These are phyloP conservation scores for Corynespora cassiicola DNA, from an alignment of 2,329 filamentous ascomycete genomes.

Conservation along the genomic window DNA sequence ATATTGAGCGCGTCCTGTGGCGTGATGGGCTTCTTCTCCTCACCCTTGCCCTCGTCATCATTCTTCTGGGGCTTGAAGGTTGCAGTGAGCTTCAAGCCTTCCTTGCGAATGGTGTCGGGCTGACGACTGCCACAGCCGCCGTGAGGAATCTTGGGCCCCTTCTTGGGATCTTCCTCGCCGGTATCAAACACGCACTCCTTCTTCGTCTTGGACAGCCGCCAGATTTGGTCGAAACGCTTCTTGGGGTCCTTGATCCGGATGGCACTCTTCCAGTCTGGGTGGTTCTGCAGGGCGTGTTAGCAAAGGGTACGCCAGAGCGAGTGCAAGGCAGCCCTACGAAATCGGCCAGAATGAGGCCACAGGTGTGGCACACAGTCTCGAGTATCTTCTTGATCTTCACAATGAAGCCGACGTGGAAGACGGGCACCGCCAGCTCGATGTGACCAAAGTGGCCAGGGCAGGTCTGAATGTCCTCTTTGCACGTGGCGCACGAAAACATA, in stretches of 20 bases:
- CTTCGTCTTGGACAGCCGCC: conserved; percentile 90
- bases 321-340: conserved; percentile 93
- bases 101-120: conserved; percentile 80
- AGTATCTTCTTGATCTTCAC: conserved; percentile 99
- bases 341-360: conserved; percentile 96
- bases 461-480: conserved; percentile 92
- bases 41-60: conserved; percentile 69
- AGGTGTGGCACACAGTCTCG: conserved; percentile 98
- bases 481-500: conserved; percentile 94
- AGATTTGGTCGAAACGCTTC: conserved; percentile 89
- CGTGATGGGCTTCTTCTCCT: conserved; percentile 81
- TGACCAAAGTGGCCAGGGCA: conserved; percentile 99
- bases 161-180: conserved; percentile 67
- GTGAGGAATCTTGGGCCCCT: conserved; percentile 61
- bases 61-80: conserved; percentile 75
- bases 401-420: conserved; percentile 94
- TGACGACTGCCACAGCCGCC: conserved; percentile 93
- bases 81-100: conserved; percentile 81
- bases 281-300: conserved; percentile 64
- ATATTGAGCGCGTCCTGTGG: conserved; percentile 85
- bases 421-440: conserved; percentile 95
- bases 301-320: too few relatives aligned
- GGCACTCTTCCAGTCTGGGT: conserved; percentile 82
- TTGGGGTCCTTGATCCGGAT: conserved; percentile 90
- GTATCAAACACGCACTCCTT: conserved; percentile 80